These are phyloP conservation scores for Talaromyces sp. DNA, from an alignment of 2,329 filamentous ascomycete genomes.

Conservation along the genomic window DNA sequence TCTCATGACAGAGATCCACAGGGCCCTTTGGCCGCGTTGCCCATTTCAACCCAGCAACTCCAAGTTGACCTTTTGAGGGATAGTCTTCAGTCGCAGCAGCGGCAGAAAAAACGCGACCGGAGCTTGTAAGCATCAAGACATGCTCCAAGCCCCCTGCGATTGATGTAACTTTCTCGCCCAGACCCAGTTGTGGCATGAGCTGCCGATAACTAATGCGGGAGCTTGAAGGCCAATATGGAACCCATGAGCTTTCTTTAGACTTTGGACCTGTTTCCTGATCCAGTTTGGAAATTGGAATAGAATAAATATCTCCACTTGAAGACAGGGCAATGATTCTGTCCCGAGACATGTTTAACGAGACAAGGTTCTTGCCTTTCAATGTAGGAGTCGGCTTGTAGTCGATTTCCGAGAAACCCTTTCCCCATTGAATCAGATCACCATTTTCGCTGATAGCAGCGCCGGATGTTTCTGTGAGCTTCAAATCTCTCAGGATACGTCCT, in stretches of 20 bases:
- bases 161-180: constrained; percentile 67
- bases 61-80: constrained; percentile 78
- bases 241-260: constrained; percentile 60
- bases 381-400: constrained; percentile 62
- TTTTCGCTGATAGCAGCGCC: constrained; percentile 82
- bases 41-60: constrained; percentile 78
- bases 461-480: constrained; percentile 77
- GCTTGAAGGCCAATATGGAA: constrained; percentile 62
- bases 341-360: constrained; percentile 67
- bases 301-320: constrained; percentile 72
- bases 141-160: constrained; percentile 79
- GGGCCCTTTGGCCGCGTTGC: constrained; percentile 66
- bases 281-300: constrained; percentile 66
- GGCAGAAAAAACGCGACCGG: constrained; percentile 82
- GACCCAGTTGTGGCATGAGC: constrained; percentile 61
- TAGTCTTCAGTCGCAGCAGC: constrained; percentile 73
- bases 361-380: constrained; percentile 72
- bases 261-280: constrained; percentile 66
- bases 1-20: constrained; percentile 77
- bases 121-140: constrained; percentile 74
- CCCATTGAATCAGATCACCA: constrained; percentile 91
- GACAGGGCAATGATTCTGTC: constrained; percentile 80
- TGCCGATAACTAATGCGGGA: constrained; percentile 64
- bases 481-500: constrained; percentile 72
- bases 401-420: constrained; percentile 63